Evolutionary conservation across 1,284 basidiomycete species (phyloP), one percentile per base, ranked within the genome.

Genomic region (Boletus sp.): DNA sequence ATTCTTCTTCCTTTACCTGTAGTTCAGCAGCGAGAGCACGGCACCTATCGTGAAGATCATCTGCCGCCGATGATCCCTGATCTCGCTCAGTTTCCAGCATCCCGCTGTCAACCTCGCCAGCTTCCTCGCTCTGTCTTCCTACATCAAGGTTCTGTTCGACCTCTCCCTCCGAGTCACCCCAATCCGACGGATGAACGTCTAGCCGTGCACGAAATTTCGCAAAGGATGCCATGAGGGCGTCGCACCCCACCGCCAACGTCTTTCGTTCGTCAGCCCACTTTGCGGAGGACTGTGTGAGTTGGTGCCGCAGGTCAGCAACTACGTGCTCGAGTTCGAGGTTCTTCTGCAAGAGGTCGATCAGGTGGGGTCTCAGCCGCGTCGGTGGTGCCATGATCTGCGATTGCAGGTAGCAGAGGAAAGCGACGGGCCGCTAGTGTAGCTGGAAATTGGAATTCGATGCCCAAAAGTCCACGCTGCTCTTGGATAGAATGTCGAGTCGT

Each of bases 251-350:
- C 35, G 51, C 51, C 37, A 61, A 47, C 27, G 44, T 46, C 43
- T 61, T 61, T 38, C 63, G 60, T 50, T 61, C 60, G 33, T 61
- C 63, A 6, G 54, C 63, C 63, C 60, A 65, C 50, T 60, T 64
- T 32, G 60, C 61, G 16, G 57, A 48, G 16, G 63, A 62, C 37
- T 61, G 59, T 36, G 60, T 61, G 44, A 65, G 61, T 43, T 61
- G 63, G 33, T 61, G 61, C 5, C 63, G 59, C 19, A 61, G 30
- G 44, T 65, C 60, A 14, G 60, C 60, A 17, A 61, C 63, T 4
- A 60, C 42, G 17, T 61, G 60, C 46, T 61, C 60, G 34, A 61
- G 59, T 32, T 61, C 60, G 48, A 58, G 61, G 41, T 61, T 61
- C 52, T 61, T 61, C 26, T 61, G 60, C 19, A 61, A 44, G 20